Evolutionary conservation across 208 protist genomes (phyloP).

Genomic region (Phytomonas sp.): DNA sequence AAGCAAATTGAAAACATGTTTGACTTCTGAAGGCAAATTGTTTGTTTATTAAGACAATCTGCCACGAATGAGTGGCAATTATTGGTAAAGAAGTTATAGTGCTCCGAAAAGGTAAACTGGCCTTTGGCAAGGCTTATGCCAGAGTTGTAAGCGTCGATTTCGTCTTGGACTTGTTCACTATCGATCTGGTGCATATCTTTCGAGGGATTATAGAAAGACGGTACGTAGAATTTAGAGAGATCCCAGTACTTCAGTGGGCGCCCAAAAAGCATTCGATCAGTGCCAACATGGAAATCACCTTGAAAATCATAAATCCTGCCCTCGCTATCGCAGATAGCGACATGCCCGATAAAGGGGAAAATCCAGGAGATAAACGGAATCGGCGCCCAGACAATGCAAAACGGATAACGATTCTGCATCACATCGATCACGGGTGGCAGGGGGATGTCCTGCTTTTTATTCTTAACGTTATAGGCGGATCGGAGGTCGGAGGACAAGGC

Average conservation of each 20-base stretch:
- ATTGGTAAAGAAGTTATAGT: conserved; percentile 86
- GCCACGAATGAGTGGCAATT: conserved; percentile 86
- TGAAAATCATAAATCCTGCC: conserved; percentile 89
- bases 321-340: conserved; percentile 80
- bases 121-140: conserved; percentile 24
- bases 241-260: conserved; percentile 77
- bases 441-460: background rate
- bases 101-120: conserved; percentile 57
- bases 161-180: conserved; percentile 17
- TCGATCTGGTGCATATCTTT: conserved; percentile 8
- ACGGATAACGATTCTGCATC: conserved; percentile 74
- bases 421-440: conserved; percentile 47
- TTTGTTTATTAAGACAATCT: conserved; percentile 31
- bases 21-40: conserved; percentile 13
- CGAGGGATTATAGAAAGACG: conserved; percentile 35
- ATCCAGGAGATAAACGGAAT: conserved; percentile 87
- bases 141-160: conserved; percentile 52
- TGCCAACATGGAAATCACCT: conserved; percentile 66
- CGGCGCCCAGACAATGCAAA: conserved; percentile 88
- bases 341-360: conserved; percentile 86
- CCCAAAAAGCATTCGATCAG: conserved; percentile 88
- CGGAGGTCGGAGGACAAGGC: background rate
- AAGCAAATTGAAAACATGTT: conserved; percentile 41
- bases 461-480: background rate
- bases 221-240: conserved; percentile 40